Evolutionary conservation across 257 asterid species (phyloP), one percentile per base, ranked within the genome.

Genomic region (Eustoma russellianum): DNA sequence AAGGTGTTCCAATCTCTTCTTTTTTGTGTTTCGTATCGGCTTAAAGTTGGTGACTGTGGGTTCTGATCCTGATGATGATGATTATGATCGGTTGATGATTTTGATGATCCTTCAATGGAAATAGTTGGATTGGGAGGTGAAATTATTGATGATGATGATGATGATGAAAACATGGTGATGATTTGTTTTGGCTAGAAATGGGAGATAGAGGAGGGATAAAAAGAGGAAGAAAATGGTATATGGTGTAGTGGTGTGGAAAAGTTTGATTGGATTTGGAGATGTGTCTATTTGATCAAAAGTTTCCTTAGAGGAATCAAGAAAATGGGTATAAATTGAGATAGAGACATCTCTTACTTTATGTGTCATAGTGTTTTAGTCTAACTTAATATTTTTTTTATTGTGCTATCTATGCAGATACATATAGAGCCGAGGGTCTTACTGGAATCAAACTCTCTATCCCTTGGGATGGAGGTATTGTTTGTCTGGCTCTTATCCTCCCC

Each of bases 1-100:
- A 89, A 89, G 17, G 97, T 86, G 82, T 85, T 89, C 97, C 97
- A 89, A 10, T 89, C 97, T 38, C 97, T 45, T 1, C 94, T 63
- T 72, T 89, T 89, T 24, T 89, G 97, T 0, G 97, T 81, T 57
- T 83, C 95, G 57, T 89, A 89, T 0, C 97, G 83, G 76, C 95
- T 89, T 17, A 79, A 74, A 8, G 74, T 66, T 0, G 73, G 66
- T 8, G 74, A 59, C 3, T 71, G 78, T 5, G 52, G 71, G 6
- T 61, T 73, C 13, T 57, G 68, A 5, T 69, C 51, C 50, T 58
- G 66, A 24, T 24, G 2, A 24, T 24, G 30, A 24, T 24, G 30
- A 24, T 24, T 2, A 13, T 52, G 67, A 33, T 40, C 66, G 46
- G 53, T 56, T 51, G 61, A 51, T 12, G 86, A 75, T 66, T 63